Percentiles rank a stretch among this genome's conserved stretches.
These are phyloP conservation scores for Corymbia maculata DNA, from an alignment of 345 rosid genomes.

Conservation along the genomic window DNA sequence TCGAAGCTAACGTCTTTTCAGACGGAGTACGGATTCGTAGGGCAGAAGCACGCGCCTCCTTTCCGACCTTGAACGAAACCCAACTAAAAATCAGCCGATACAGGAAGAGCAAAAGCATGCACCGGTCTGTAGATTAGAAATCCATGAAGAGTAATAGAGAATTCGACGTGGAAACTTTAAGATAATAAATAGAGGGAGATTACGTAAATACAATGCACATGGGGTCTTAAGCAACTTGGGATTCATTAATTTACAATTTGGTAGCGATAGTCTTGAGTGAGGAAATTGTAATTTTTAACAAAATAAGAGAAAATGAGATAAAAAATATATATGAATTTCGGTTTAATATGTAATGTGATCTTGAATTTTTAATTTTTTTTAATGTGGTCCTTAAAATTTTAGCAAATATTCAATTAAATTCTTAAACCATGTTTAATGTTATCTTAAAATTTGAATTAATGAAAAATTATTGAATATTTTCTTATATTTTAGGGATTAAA, in stretches of 20 bases:
- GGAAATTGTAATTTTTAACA: background rate
- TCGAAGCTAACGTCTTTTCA: background rate
- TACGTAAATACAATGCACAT: background rate
- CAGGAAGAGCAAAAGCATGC: background rate
- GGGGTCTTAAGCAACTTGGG: background rate
- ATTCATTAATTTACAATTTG: background rate
- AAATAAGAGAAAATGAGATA: no score
- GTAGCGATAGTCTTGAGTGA: background rate
- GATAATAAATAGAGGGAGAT: background rate
- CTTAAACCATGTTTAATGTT: no score
- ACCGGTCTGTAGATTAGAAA: background rate
- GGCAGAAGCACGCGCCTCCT: background rate
- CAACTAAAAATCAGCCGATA: background rate
- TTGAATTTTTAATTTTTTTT: no score
- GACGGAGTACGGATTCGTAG: background rate
- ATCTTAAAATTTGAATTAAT: no score
- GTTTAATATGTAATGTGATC: no score
- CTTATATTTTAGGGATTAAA: no score
- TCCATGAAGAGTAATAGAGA: background rate
- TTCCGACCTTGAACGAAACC: background rate
- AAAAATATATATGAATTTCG: no score
- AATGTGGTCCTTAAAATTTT: no score
- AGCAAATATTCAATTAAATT: no score
- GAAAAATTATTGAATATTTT: no score
- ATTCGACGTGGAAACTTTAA: background rate